Percentiles rank a stretch among this genome's conserved stretches.
Evolutionary conservation across 805 yeast genomes (phyloP).

Genomic region (Suhomyces kilbournensis): DNA sequence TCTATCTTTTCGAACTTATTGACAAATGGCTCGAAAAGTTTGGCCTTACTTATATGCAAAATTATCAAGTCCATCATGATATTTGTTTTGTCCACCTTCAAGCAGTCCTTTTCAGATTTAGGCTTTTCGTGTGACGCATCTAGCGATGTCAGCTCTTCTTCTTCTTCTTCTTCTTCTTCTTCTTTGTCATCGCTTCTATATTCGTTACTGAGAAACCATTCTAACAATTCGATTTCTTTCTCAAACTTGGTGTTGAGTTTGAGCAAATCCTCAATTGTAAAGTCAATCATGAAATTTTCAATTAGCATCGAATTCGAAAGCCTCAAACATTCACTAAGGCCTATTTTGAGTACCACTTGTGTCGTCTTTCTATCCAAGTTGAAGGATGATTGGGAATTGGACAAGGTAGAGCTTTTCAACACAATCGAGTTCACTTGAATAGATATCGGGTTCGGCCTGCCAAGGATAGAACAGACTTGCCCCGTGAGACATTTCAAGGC

Average conservation of each 20-base stretch:
- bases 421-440: slow-evolving; percentile 34
- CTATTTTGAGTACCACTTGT: slow-evolving; percentile 41
- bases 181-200: slow-evolving; percentile 6
- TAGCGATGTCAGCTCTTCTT: background rate
- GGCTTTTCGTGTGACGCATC: background rate
- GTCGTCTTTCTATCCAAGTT: slow-evolving; percentile 20
- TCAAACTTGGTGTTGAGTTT: slow-evolving; percentile 41
- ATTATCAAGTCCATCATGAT: slow-evolving; percentile 45
- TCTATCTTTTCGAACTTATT: slow-evolving; percentile 25
- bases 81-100: slow-evolving; percentile 27
- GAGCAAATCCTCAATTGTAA: slow-evolving; percentile 39
- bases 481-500: slow-evolving; percentile 48
- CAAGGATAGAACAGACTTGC: slow-evolving; percentile 48
- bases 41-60: slow-evolving; percentile 50
- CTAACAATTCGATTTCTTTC: slow-evolving; percentile 37
- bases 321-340: slow-evolving; percentile 48
- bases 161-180: background rate
- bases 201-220: slow-evolving; percentile 19
- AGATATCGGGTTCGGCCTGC: slow-evolving; percentile 55
- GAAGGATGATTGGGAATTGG: slow-evolving; percentile 2
- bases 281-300: slow-evolving; percentile 49
- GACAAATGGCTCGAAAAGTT: slow-evolving; percentile 51
- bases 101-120: slow-evolving; percentile 14
- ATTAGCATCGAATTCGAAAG: slow-evolving; percentile 48
- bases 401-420: slow-evolving; percentile 17